phyloP scores from a whole-genome alignment of 768 basidiomycete species.

The Crassisporium funariophilum region DNA sequence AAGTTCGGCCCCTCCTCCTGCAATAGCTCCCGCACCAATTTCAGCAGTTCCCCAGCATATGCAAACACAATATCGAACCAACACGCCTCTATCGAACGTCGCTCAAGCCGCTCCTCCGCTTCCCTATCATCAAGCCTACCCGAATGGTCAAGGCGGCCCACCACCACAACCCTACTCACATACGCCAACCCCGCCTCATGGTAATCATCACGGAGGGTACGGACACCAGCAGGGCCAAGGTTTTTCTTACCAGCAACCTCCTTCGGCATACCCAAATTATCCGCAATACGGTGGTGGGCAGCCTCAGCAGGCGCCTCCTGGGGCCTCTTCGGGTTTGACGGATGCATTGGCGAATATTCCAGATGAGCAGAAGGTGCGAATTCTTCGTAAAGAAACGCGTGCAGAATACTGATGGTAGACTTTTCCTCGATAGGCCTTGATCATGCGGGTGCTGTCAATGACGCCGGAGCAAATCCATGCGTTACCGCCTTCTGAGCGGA shows the following conservation, averaged over 20 bases:
- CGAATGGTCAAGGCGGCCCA: slow-evolving; percentile 1
- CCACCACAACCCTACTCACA: slow-evolving; percentile 12
- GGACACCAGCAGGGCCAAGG: slow-evolving; percentile 4
- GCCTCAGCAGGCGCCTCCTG: slow-evolving; percentile 16
- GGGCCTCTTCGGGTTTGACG: slow-evolving; percentile 37
- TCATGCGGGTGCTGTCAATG: slow-evolving; percentile 80
- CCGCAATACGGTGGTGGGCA: slow-evolving; percentile 21
- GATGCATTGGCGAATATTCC: slow-evolving; percentile 61
- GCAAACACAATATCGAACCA: slow-evolving; percentile 38
- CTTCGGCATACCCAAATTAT: slow-evolving; percentile 22
- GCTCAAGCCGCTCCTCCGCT: slow-evolving; percentile 7
- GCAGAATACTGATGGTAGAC: not conserved
- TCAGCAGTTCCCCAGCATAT: slow-evolving; percentile 53
- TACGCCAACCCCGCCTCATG: slow-evolving; percentile 27
- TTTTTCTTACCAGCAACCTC: slow-evolving; percentile 5
- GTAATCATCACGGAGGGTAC: slow-evolving; percentile 21
- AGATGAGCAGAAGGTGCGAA: slow-evolving; percentile 65
- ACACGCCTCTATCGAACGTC: slow-evolving; percentile 32
- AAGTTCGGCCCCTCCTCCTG: slow-evolving; percentile 24
- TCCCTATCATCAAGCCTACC: not conserved
- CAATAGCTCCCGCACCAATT: slow-evolving; percentile 35
- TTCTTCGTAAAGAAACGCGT: not conserved
- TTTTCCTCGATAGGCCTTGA: slow-evolving; percentile 16
- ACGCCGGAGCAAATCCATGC: slow-evolving; percentile 81
- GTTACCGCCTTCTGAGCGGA: slow-evolving; percentile 72